Base-by-base conservation (phyloP, 2,329 filamentous ascomycete species). In the Kalaharituber pfeilii region DNA sequence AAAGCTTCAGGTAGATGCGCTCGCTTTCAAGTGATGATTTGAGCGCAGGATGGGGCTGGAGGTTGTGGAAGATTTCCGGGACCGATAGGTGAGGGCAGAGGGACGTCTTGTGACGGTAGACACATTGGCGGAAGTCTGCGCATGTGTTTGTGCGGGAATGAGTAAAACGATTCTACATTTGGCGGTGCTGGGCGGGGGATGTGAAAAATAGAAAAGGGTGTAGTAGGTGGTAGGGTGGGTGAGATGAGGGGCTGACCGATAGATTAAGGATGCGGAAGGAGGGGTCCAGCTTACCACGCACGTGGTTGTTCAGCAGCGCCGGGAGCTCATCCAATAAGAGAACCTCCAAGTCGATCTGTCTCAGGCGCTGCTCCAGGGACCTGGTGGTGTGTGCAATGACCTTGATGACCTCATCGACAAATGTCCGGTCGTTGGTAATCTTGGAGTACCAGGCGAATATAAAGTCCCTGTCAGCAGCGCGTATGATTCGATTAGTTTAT, bases 371-470 rank as follows among this genome's bases (percentile, higher is more conserved):
- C 70, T 96, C 91, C 56, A 98, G 69, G 6, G 81, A 86, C 55
- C 86, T 76, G 39, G 86, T 94, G 68, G 85, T 91, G 69, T 96
- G 89, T 39, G 89, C 91, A 64, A 96, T 84, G 61, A 94, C 81
- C 65, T 86, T 85, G 53, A 96, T 75, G 55, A 95, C 77, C 70
- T 95, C 88, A 62, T 83, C 81, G 57, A 91, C 81, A 66, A 98
- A 93, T 11, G 79, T 75, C 66, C 88, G 84, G 69, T 98, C 89
- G 2, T 86, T 79, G 1, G 89, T 95, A 67, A 98, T 91, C 67
- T 82, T 89, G 60, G 74, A 75, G 71, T 98, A 98, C 91, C 91
- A 98, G 28, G 79, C 80, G 67, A 91, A 82, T 33, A 98, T 84
- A 67, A 87, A 94, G 60, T 95, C 87, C 64, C 84, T 81, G 63